phyloP scores from a whole-genome alignment of 345 rosid genomes.

The Viola odorata region DNA sequence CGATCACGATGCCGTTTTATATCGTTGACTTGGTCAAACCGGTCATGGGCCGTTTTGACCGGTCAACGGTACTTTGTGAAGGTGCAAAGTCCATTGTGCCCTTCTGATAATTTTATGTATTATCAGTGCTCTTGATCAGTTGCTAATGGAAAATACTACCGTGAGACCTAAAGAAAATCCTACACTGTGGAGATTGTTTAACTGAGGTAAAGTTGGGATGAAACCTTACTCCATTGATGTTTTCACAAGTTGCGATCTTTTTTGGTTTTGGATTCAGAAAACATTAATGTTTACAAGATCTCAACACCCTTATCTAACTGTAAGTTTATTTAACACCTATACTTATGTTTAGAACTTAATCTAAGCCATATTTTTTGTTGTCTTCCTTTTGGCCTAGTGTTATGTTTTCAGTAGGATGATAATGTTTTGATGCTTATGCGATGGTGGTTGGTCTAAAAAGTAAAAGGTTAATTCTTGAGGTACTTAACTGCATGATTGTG shows the following conservation, averaged over 20 bases:
- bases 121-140: constrained; percentile 32
- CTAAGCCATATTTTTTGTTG: background rate
- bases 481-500: constrained; percentile 38
- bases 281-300: constrained; percentile 29
- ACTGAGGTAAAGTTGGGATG: constrained; percentile 27
- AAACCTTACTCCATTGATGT: constrained; percentile 20
- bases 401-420: background rate
- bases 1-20: no score
- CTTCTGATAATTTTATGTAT: no score
- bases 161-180: no score
- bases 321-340: constrained; percentile 7
- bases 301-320: constrained; percentile 24
- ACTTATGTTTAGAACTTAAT: background rate
- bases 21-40: no score
- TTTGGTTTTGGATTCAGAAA: constrained; percentile 26
- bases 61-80: no score
- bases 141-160: constrained; percentile 28
- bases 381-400: no score
- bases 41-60: no score
- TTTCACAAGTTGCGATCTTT: constrained; percentile 20
- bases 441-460: background rate
- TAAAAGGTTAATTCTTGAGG: background rate
- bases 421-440: background rate
- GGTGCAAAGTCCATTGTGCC: no score
- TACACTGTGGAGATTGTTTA: constrained; percentile 32